Evolutionary conservation across 2,329 filamentous ascomycete species (phyloP).

Genomic region (Aureobasidium namibiae): DNA sequence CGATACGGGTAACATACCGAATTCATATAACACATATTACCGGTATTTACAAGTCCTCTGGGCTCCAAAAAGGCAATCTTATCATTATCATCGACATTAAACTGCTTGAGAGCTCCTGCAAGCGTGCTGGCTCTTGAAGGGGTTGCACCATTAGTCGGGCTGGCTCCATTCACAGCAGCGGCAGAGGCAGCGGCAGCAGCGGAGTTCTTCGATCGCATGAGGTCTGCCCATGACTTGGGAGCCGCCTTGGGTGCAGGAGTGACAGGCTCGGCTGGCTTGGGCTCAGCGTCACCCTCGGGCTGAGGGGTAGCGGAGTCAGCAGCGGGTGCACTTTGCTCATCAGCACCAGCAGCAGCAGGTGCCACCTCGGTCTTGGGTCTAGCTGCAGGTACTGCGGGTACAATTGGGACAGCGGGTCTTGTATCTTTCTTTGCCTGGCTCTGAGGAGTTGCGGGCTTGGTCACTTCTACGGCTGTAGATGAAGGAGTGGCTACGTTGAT

Average conservation of each 20-base stretch:
- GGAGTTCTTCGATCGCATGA: slow-evolving; percentile 48
- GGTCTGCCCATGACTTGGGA: slow-evolving; percentile 59
- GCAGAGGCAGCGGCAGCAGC: slow-evolving; percentile 24
- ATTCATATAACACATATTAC: slow-evolving; percentile 99
- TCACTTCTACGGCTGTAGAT: slow-evolving; percentile 33
- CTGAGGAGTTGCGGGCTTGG: slow-evolving; percentile 25
- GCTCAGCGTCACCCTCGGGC: slow-evolving; percentile 18
- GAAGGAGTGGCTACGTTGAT: slow-evolving; percentile 44
- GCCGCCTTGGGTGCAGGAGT: slow-evolving; percentile 32
- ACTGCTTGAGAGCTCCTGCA: slow-evolving; percentile 67
- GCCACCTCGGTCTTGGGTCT: slow-evolving; percentile 31
- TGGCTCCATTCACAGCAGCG: slow-evolving; percentile 19
- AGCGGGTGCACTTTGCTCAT: slow-evolving; percentile 12
- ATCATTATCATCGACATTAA: slow-evolving; percentile 55
- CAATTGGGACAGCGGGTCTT: slow-evolving; percentile 43
- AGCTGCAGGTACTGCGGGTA: slow-evolving; percentile 33
- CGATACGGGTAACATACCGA: slow-evolving; percentile 50
- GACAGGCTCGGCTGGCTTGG: slow-evolving; percentile 31
- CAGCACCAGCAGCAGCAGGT: not conserved
- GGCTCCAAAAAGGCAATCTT: slow-evolving; percentile 83
- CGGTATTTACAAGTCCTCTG: slow-evolving; percentile 87
- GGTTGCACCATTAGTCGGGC: slow-evolving; percentile 15
- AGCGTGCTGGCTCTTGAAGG: slow-evolving; percentile 53
- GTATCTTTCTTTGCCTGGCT: slow-evolving; percentile 32
- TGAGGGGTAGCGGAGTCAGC: slow-evolving; percentile 14